These are phyloP conservation scores for Boletus vermiculosoides DNA, from an alignment of 768 basidiomycete genomes.

Conservation along the genomic window DNA sequence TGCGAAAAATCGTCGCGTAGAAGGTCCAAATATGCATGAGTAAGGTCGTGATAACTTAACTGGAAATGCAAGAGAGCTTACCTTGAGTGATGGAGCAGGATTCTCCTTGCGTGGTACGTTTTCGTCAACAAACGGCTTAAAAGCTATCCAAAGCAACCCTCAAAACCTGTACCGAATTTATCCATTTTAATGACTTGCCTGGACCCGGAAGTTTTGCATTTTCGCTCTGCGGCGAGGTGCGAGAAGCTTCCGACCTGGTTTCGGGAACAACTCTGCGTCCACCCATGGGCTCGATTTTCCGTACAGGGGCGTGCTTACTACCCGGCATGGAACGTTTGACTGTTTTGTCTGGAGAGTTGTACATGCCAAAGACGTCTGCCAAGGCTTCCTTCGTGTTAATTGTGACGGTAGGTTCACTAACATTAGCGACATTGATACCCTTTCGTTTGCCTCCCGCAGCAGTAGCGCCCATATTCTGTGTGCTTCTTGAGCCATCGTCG, in stretches of 20 bases:
- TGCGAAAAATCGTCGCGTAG: not conserved
- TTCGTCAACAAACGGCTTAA: conserved; percentile 72
- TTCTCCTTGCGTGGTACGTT: conserved; percentile 48
- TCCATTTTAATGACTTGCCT: conserved; percentile 27
- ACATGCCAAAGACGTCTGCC: conserved; percentile 94
- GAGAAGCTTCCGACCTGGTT: conserved; percentile 34
- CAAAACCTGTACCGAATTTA: conserved; percentile 19
- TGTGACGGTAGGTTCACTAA: conserved; percentile 81
- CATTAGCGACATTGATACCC: conserved; percentile 41
- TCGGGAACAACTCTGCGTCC: conserved; percentile 22
- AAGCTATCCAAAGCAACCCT: conserved; percentile 27
- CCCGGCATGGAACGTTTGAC: conserved; percentile 53
- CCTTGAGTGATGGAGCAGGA: conserved; percentile 29
- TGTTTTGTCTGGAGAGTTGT: conserved; percentile 85
- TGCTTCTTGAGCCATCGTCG: conserved; percentile 51
- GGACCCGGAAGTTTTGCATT: conserved; percentile 36
- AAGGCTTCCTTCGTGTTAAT: conserved; percentile 97
- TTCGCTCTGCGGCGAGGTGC: conserved; percentile 31
- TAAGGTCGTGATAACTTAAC: not conserved
- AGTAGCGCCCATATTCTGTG: conserved; percentile 38
- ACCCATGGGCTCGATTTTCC: conserved; percentile 60
- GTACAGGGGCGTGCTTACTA: conserved; percentile 71
- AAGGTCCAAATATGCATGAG: conserved; percentile 7
- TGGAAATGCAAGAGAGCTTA: not conserved
- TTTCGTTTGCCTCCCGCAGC: conserved; percentile 38